Percentiles rank a stretch among this genome's conserved stretches.
phyloP scores from a whole-genome alignment of 2,329 filamentous ascomycete species.

The Stemphylium beticola region DNA sequence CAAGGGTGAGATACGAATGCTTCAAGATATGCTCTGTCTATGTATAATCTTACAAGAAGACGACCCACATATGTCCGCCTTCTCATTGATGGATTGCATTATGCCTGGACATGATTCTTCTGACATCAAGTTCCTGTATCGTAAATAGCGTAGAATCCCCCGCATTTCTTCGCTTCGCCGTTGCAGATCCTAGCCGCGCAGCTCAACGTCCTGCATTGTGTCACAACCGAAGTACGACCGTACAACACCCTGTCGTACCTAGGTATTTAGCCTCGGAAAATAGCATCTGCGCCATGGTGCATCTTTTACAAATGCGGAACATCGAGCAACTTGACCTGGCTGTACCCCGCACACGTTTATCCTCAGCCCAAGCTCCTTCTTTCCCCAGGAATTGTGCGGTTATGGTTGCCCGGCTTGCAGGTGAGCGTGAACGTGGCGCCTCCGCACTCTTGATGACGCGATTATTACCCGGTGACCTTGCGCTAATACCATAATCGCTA shows the following conservation, averaged over 20 bases:
- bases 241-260: slow-evolving; percentile 10
- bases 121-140: background rate
- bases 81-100: slow-evolving; percentile 8
- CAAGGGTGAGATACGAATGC: background rate
- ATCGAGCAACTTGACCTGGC: background rate
- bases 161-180: slow-evolving; percentile 1
- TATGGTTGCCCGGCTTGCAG: too few relatives aligned
- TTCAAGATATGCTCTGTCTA: background rate
- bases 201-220: background rate
- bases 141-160: background rate
- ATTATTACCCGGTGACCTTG: too few relatives aligned
- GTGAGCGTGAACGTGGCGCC: too few relatives aligned
- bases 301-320: background rate
- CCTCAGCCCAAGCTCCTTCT: background rate
- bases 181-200: background rate
- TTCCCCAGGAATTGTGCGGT: too few relatives aligned
- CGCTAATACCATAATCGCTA: too few relatives aligned
- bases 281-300: background rate
- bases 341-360: background rate
- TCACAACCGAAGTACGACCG: slow-evolving; percentile 6
- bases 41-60: background rate
- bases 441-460: too few relatives aligned
- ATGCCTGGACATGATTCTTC: background rate
- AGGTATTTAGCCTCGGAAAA: slow-evolving; percentile 15
- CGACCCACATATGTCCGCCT: background rate